Base-by-base conservation (phyloP, 805 yeast genomes). In the Starmerella vitae region DNA sequence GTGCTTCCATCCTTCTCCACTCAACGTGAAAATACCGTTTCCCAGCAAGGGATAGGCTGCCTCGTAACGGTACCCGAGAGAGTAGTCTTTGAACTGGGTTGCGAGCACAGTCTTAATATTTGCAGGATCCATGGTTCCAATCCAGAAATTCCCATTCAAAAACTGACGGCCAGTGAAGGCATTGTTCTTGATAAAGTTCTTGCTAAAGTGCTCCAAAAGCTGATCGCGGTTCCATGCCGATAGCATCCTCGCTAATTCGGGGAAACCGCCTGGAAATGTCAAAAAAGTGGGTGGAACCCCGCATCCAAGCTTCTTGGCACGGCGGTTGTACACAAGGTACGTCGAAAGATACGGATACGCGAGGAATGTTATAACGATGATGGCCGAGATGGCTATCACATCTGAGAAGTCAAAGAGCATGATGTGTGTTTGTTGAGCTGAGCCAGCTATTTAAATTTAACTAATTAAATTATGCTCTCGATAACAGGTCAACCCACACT, bases 1-100 rank as follows among this genome's bases (percentile, higher is more conserved):
- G 44, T 55, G 58, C 37, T 49, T 49, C 59, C 59, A 55, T 15
- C 49, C 54, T n/a, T 50, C 50, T 20, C 59, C 59, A 15, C 49
- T 44, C 12, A 50, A 46, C 4, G 58, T 52, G 41, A 55, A 55
- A 19, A 55, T 52, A 6, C 58, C 59, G 18, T 51, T 46, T 15
- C 58, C 58, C 13, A 55, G 44, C 20, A 54, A 34, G 2, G 49
- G 44, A 28, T 31, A 38, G 37, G 50, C 44, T 3, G 43, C 42
- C 8, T 43, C 45, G 41, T 47, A 44, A 25, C 59, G 51, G 36
- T 42, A 34, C 14, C 59, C 59, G 1, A 55, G 49, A 12, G 46
- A 41, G 44, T 43, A 55, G 39, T 55, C 57, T 31, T 48, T 47
- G 46, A 51, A 54, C 10, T 41, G 33, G 7, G 55, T 47, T 5